Base-by-base conservation (phyloP, 2,329 filamentous ascomycete genomes). In the Tolypocladium ovalisporum region DNA sequence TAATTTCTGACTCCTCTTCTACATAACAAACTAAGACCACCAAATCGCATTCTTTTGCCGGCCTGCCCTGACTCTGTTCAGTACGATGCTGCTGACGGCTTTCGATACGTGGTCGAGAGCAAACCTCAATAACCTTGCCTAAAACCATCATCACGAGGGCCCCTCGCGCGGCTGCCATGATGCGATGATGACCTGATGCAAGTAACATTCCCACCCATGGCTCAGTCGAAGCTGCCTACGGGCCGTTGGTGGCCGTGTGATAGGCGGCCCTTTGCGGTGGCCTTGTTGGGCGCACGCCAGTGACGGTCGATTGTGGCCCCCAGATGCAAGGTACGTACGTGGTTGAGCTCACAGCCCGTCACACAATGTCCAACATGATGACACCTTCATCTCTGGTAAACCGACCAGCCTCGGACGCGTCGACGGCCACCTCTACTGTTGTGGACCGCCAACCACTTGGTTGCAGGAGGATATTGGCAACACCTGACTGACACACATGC, bases 61-160 rank as follows among this genome's bases (percentile, higher is more conserved):
- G 71, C 68, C 57, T 63, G 62, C 65, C 63, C 62, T 64, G 64
- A 67, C 64, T 65, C 58, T 64, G 62, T 59, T 68, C 62, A 66
- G 63, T 56, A 61, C 64, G 64, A 71, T 67, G 69, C 68, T 70
- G 67, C 77, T 80, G 80, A 71, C 75, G 75, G 76, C 71, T 73
- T n/a, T 72, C 74, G 77, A 76, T 77, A 71, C 58, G 76, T 78
- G 75, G 81, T 82, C 81, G 68, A 84, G 81, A 85, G 68, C 63
- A 75, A 80, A 71, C 71, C 71, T 69, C 62, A 68, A 72, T 70
- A 76, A 79, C 79, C 75, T 82, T 83, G 79, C 75, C 76, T 79
- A 85, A 85, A 84, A 85, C 82, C 82, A 84, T 85, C 73, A 77
- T 83, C 81, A 83, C 79, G 82, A 85, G 82, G 80, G 81, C 81